Evolutionary conservation across 2,329 filamentous ascomycete genomes (phyloP).

Genomic region (Magnaporthiopsis poae): DNA sequence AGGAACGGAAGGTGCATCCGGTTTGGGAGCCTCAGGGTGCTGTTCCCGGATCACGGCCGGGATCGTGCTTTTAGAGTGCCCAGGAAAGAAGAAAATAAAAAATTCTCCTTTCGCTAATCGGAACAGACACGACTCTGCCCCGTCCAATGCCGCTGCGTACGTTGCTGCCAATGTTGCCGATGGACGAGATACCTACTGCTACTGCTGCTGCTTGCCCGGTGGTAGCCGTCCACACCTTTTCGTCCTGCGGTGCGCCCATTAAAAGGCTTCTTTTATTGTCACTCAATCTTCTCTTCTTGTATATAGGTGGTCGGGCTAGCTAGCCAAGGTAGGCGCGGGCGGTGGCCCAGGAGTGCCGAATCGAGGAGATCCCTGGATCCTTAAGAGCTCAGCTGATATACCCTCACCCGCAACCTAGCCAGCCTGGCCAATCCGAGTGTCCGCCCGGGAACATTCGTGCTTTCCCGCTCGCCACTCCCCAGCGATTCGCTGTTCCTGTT

Average conservation of each 20-base stretch:
- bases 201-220: neutral
- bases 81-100: no score
- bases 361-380: no score
- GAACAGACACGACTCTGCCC: neutral
- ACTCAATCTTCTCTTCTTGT: no score
- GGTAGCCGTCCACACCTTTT: no score
- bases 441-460: neutral
- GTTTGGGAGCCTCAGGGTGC: no score
- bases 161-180: neutral
- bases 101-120: neutral
- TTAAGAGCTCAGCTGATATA: neutral
- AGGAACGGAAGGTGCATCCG: neutral
- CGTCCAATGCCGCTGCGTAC: neutral
- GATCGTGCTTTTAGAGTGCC: neutral
- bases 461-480: neutral
- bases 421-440: neutral
- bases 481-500: neutral
- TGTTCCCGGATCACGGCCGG: neutral
- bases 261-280: no score
- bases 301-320: no score
- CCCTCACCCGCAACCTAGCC: neutral
- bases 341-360: no score
- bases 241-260: no score
- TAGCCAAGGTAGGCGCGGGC: no score
- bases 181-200: neutral